A percentile compares a stretch with the other conserved stretches of the same genome.
phyloP scores from a whole-genome alignment of 2,329 filamentous ascomycete genomes.

The Arachnomyces sp. region DNA sequence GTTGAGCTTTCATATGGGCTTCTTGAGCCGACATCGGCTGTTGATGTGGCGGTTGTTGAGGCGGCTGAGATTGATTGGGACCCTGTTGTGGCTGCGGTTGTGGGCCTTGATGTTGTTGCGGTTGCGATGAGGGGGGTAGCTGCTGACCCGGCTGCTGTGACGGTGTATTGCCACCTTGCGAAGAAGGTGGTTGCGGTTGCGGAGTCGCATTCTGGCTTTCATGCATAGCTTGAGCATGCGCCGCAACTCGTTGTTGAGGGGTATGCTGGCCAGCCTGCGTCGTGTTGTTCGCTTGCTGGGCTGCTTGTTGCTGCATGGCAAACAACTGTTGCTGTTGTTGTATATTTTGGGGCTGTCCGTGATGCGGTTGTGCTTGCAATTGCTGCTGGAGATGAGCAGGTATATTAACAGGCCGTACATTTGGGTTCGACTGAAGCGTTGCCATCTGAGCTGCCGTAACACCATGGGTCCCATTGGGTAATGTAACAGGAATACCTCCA shows the following conservation, averaged over 20 bases:
- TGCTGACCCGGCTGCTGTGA: conserved; percentile 24
- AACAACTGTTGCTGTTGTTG: conserved; percentile 35
- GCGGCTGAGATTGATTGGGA: conserved; percentile 22
- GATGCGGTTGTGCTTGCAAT: conserved; percentile 23
- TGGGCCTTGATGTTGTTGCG: conserved; percentile 20
- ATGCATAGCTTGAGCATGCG: conserved; percentile 36
- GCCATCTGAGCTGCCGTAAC: conserved; percentile 36
- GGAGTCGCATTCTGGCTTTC: conserved; percentile 35
- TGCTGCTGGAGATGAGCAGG: conserved; percentile 36
- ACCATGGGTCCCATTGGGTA: conserved; percentile 35
- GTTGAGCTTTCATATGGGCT: conserved; percentile 32
- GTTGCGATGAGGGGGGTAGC: conserved; percentile 25
- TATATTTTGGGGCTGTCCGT: conserved; percentile 34
- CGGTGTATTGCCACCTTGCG: conserved; percentile 32
- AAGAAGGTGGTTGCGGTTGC: conserved; percentile 36
- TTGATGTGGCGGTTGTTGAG: conserved; percentile 31
- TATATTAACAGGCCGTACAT: conserved; percentile 32
- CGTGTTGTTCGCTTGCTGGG: conserved; percentile 24
- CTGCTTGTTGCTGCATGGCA: conserved; percentile 22
- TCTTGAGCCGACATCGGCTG: conserved; percentile 21
- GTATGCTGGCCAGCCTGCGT: conserved; percentile 31
- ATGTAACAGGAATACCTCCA: conserved; percentile 30
- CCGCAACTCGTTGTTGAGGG: conserved; percentile 34
- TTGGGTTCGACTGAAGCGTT: conserved; percentile 35
- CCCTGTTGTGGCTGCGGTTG: conserved; percentile 24